Conservation (phyloP, 1,284 basidiomycete genomes). For the Phenoliferia sp. region DNA sequence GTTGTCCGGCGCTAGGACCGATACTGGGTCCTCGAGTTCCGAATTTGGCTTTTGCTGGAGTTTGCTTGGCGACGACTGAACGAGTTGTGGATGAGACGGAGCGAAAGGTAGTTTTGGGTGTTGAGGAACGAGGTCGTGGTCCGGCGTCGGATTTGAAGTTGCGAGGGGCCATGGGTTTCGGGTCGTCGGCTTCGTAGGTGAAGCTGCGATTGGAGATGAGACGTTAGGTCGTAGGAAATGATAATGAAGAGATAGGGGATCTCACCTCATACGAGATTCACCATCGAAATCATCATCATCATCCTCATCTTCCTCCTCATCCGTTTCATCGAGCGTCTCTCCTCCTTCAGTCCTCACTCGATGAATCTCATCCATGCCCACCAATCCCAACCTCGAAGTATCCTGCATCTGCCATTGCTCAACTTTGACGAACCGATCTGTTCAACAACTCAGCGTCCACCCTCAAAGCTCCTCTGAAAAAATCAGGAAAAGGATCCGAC, state of each 20-base stretch:
- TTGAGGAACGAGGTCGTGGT: background rate
- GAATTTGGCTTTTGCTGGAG: conserved; percentile 24
- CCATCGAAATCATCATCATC: conserved; percentile 1
- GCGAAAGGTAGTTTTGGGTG: background rate
- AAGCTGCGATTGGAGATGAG: conserved; percentile 10
- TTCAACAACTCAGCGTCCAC: too few species aligned
- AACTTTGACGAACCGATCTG: conserved; percentile 81
- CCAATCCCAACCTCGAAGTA: background rate
- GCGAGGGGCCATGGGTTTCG: conserved; percentile 11
- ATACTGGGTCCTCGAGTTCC: conserved; percentile 19
- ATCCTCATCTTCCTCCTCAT: conserved; percentile 7
- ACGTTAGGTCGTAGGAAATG: background rate
- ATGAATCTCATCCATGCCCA: conserved; percentile 8
- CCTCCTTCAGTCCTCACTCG: background rate
- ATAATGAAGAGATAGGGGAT: too few species aligned
- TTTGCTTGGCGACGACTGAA: conserved; percentile 11
- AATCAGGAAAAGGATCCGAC: background rate
- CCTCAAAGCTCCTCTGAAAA: background rate
- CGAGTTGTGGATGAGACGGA: conserved; percentile 3
- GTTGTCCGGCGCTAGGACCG: background rate
- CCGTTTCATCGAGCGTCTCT: background rate
- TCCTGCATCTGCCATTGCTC: conserved; percentile 27
- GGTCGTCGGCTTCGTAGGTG: conserved; percentile 28
- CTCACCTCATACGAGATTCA: conserved; percentile 20
- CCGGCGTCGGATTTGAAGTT: conserved; percentile 7